Evolutionary conservation across 306 rosid species (phyloP).

Genomic region (Hippophae gyantsensis): DNA sequence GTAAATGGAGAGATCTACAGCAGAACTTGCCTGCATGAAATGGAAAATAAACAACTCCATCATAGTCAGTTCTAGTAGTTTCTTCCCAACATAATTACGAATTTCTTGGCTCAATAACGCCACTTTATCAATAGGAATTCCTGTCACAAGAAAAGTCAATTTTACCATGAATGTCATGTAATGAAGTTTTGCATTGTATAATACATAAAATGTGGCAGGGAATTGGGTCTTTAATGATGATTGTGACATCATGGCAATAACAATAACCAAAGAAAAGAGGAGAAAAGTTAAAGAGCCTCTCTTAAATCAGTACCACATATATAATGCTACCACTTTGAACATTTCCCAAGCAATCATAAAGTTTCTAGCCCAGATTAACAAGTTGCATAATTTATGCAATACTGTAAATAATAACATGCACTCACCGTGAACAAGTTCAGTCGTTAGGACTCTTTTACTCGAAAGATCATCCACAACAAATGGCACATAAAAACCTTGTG

Average conservation of each 20-base stretch:
- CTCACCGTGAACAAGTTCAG: slow-evolving; percentile 75
- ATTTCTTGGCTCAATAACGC: slow-evolving; percentile 74
- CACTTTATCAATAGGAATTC: slow-evolving; percentile 86
- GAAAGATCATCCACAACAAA: slow-evolving; percentile 64
- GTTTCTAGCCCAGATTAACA: neutral
- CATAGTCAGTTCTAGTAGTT: slow-evolving; percentile 78
- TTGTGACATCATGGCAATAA: too few relatives aligned
- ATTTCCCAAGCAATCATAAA: neutral
- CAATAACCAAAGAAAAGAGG: too few relatives aligned
- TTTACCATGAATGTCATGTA: slow-evolving; percentile 6
- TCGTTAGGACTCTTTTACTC: slow-evolving; percentile 69
- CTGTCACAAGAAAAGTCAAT: slow-evolving; percentile 41
- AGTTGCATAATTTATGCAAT: slow-evolving; percentile 11
- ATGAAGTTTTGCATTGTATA: slow-evolving; percentile 4
- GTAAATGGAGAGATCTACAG: neutral
- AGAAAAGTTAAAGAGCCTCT: too few relatives aligned
- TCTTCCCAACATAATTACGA: slow-evolving; percentile 75
- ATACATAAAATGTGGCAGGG: neutral
- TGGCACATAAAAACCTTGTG: slow-evolving; percentile 76
- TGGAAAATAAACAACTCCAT: slow-evolving; percentile 65
- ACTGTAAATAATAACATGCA: slow-evolving; percentile 12
- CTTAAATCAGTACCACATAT: too few relatives aligned
- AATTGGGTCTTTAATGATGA: neutral
- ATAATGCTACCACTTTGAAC: neutral
- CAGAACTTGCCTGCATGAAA: slow-evolving; percentile 82